phyloP scores from a whole-genome alignment of 495 filamentous ascomycete species.

The Amniculicola lignicola region DNA sequence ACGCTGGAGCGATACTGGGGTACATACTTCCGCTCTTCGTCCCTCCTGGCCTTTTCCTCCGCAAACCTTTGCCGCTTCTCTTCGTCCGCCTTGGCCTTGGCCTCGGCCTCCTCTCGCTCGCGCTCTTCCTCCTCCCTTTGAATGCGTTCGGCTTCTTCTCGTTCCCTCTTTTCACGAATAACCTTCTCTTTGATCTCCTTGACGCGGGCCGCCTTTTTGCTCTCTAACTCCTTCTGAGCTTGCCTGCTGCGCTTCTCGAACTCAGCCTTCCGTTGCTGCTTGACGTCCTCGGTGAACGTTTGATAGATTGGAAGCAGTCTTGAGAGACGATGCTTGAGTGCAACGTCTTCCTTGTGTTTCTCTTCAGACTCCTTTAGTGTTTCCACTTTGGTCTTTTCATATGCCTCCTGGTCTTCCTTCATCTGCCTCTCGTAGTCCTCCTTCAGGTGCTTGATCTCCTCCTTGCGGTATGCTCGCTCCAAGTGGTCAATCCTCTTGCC shows the following conservation, averaged over 20 bases:
- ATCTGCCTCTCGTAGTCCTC: slow-evolving; percentile 84
- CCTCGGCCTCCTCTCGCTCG: slow-evolving; percentile 72
- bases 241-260: slow-evolving; percentile 89
- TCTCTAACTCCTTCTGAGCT: slow-evolving; percentile 84
- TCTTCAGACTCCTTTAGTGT: slow-evolving; percentile 73
- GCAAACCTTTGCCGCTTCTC: slow-evolving; percentile 59
- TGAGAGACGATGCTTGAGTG: slow-evolving; percentile 84
- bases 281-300: slow-evolving; percentile 71
- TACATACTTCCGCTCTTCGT: slow-evolving; percentile 74
- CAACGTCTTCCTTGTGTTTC: slow-evolving; percentile 87
- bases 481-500: slow-evolving; percentile 96
- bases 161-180: slow-evolving; percentile 71
- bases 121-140: slow-evolving; percentile 83
- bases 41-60: slow-evolving; percentile 75
- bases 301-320: slow-evolving; percentile 79
- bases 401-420: slow-evolving; percentile 72
- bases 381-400: slow-evolving; percentile 72
- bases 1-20: background rate
- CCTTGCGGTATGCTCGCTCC: slow-evolving; percentile 92
- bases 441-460: slow-evolving; percentile 86
- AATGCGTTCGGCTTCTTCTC: slow-evolving; percentile 72
- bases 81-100: slow-evolving; percentile 70
- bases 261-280: slow-evolving; percentile 83
- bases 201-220: slow-evolving; percentile 78
- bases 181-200: slow-evolving; percentile 77